Evolutionary conservation across 1,139 yeast genomes (phyloP), one percentile per base, ranked within the genome.

Genomic region (Oligophagozyma castellii): DNA sequence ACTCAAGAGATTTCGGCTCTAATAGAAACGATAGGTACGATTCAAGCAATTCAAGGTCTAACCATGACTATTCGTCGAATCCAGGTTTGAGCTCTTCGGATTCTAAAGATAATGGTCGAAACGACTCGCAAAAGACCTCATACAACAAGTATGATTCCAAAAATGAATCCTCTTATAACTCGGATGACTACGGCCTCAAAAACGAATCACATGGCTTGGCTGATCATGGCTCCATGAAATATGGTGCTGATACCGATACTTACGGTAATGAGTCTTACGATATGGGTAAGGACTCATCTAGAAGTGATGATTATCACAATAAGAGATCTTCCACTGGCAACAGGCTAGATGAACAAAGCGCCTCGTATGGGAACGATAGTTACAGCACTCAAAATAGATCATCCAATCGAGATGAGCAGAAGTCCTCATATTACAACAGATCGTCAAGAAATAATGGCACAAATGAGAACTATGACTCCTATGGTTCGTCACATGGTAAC

Each of bases 141-240:
- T 5, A 38, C 12, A 33, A 29, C 31, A 35, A 39, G 28, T 32
- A 29, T 16, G 30, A 33, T 25, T 43, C 45, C 30, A 37, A 47
- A 10, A 46, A 24, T 16, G 19, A 45, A 20, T 51, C 51, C n/a
- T 37, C 42, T 19, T 36, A 48, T 23, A 27, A 31, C 26, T 16
- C 33, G 14, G 32, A 31, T 18, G 32, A 41, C 14, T 42, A 39
- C 27, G 44, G 43, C n/a, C 32, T 35, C 16, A 23, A 24, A 21
- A 27, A 35, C 29, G 33, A 38, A n/a, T n/a, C n/a, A 5, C 35
- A 37, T 14, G 35, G 39, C 29, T 29, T 28, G 29, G 40, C 35
- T 24, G 40, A 48, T 13, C 48, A 43, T 30, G 55, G 55, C 16
- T 42, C 44, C 23, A 39, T 44, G 21, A 35, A 36, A 30, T 30